Percentiles rank a stretch among this genome's conserved stretches.
phyloP scores from a whole-genome alignment of 228 moss, liverwort and hornwort genomes.

The Sphagnum fallax region DNA sequence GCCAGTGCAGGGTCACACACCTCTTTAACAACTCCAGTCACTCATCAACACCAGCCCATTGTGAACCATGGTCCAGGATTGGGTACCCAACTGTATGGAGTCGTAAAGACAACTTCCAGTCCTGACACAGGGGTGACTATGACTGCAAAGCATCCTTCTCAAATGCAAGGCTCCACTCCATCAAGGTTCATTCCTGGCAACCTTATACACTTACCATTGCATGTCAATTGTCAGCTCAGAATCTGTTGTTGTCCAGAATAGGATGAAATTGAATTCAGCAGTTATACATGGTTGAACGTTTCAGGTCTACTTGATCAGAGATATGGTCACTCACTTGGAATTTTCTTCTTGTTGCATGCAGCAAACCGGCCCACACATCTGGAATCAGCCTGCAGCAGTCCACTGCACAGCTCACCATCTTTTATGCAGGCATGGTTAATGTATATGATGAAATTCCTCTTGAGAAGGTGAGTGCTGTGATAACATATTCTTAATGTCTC shows the following conservation, averaged over 20 bases:
- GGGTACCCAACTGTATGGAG: constrained; percentile 15
- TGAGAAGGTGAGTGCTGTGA: constrained; percentile 26
- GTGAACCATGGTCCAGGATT: constrained; percentile 4
- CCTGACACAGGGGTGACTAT: constrained; percentile 17
- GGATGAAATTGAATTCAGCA: not conserved
- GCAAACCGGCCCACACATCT: constrained; percentile 12
- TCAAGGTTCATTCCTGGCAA: not conserved
- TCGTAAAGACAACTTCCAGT: constrained; percentile 2
- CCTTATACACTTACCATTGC: not conserved
- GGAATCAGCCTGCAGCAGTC: constrained; percentile 15
- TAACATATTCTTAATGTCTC: not conserved
- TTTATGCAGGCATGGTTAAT: constrained; percentile 46
- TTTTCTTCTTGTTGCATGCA: constrained; percentile 4
- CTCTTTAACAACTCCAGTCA: constrained; percentile 4
- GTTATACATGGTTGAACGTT: not conserved
- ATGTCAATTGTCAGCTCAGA: not conserved
- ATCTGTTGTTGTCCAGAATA: not conserved
- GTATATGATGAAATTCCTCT: constrained; percentile 46
- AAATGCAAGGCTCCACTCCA: not conserved
- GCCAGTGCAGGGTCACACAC: constrained; percentile 15
- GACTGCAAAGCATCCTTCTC: constrained; percentile 11
- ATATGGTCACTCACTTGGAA: not conserved
- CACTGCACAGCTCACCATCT: constrained; percentile 42
- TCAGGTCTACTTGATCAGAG: not conserved
- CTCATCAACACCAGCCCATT: constrained; percentile 12